A percentile compares a stretch with the other conserved stretches of the same genome.
phyloP scores from a whole-genome alignment of 108 stramenopile species.

The Pseudonitzschia multiseries region DNA sequence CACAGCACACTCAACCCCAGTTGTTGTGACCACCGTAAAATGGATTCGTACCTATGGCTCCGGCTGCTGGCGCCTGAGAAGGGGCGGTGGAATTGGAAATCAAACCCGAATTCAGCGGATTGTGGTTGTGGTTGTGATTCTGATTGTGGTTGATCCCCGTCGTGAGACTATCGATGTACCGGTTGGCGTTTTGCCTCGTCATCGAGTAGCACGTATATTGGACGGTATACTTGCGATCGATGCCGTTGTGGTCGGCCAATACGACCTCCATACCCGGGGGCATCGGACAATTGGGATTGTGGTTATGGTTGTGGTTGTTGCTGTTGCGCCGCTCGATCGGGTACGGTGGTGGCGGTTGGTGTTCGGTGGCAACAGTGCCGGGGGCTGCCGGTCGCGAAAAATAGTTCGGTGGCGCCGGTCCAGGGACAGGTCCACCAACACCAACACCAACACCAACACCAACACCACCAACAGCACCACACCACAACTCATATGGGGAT shows the following conservation, averaged over 20 bases:
- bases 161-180: constrained; percentile 29
- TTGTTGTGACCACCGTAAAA: constrained; percentile 1
- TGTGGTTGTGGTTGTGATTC: background rate
- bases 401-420: background rate
- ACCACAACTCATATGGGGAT: background rate
- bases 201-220: constrained; percentile 42
- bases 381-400: background rate
- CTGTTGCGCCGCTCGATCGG: background rate
- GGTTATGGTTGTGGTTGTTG: no score
- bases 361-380: background rate
- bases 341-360: background rate
- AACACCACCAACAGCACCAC: no score
- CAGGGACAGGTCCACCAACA: background rate
- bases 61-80: no score
- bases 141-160: background rate
- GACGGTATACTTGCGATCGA: constrained; percentile 42
- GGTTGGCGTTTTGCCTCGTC: constrained; percentile 31
- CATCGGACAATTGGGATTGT: no score
- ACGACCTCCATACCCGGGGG: constrained; percentile 40
- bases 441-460: background rate
- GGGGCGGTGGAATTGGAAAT: no score
- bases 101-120: background rate
- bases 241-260: constrained; percentile 29
- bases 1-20: no score
- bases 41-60: background rate